phyloP scores from a whole-genome alignment of 2,329 filamentous ascomycete species.

The Alternaria consortialis region DNA sequence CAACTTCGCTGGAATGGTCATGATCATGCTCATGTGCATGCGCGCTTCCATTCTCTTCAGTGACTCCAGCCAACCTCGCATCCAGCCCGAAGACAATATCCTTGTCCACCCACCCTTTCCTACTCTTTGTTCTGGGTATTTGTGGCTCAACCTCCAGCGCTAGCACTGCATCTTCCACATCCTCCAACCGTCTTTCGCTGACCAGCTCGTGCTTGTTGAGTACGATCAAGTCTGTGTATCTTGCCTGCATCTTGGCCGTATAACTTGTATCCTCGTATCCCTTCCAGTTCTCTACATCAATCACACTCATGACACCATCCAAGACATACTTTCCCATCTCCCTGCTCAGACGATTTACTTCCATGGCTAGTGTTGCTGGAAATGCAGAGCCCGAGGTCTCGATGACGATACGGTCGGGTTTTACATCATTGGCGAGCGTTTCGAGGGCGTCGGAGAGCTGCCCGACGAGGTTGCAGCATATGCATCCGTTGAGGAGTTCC shows the following conservation, averaged over 20 bases:
- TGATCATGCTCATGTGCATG: conserved; percentile 56
- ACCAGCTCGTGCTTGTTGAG: conserved; percentile 92
- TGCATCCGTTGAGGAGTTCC: conserved; percentile 95
- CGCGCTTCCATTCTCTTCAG: conserved; percentile 55
- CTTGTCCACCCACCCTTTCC: conserved; percentile 78
- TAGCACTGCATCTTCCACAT: conserved; percentile 79
- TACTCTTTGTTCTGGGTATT: conserved; percentile 83
- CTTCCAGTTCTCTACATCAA: conserved; percentile 94
- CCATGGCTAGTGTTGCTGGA: conserved; percentile 88
- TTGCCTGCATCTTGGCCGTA: conserved; percentile 86
- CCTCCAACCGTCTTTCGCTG: conserved; percentile 76
- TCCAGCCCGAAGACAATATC: conserved; percentile 89
- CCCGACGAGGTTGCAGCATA: conserved; percentile 98
- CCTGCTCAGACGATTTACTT: conserved; percentile 81
- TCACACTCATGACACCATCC: conserved; percentile 87
- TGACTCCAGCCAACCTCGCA: conserved; percentile 71
- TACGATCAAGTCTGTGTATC: conserved; percentile 88
- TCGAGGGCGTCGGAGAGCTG: conserved; percentile 82
- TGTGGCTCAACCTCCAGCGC: conserved; percentile 79
- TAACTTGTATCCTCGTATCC: conserved; percentile 92
- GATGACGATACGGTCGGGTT: conserved; percentile 87
- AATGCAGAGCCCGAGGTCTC: conserved; percentile 88
- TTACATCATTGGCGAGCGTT: conserved; percentile 69
- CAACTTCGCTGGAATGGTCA: conserved; percentile 82
- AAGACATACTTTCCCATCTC: conserved; percentile 76